Conservation (phyloP, 495 filamentous ascomycete genomes). For the Aspergillus leporis region DNA sequence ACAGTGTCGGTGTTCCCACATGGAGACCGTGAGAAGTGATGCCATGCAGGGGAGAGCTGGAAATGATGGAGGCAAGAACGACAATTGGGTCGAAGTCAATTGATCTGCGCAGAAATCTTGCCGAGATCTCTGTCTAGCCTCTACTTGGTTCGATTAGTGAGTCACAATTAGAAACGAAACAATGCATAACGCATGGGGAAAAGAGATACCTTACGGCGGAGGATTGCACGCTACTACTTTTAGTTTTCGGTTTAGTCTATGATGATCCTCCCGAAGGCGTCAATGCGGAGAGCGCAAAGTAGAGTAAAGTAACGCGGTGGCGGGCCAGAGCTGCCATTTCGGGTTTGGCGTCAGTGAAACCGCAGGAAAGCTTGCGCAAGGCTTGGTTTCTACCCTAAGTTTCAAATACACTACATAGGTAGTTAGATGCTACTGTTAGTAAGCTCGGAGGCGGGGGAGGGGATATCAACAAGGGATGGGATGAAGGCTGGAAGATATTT, state of each 20-base stretch:
- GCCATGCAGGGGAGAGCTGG: constrained; percentile 5
- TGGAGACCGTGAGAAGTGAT: background rate
- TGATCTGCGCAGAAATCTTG: background rate
- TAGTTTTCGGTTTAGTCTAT: background rate
- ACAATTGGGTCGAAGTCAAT: background rate
- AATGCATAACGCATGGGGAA: background rate
- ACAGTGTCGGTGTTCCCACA: constrained; percentile 4
- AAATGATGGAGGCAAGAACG: constrained; percentile 1
- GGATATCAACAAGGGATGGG: background rate
- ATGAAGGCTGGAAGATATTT: background rate
- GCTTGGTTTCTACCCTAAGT: constrained; percentile 1
- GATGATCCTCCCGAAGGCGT: background rate
- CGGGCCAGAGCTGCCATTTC: background rate
- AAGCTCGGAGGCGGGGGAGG: background rate
- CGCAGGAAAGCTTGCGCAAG: constrained; percentile 2
- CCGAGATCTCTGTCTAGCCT: background rate
- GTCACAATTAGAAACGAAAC: background rate
- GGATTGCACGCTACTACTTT: background rate
- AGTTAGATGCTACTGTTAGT: background rate
- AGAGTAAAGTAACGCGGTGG: background rate
- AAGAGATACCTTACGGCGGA: background rate
- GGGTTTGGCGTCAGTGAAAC: background rate
- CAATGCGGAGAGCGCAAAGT: background rate
- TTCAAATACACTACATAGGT: too few relatives aligned
- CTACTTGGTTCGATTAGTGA: background rate